phyloP scores from a whole-genome alignment of 2,329 filamentous ascomycete genomes.

The Aspergillus pseudonomiae region DNA sequence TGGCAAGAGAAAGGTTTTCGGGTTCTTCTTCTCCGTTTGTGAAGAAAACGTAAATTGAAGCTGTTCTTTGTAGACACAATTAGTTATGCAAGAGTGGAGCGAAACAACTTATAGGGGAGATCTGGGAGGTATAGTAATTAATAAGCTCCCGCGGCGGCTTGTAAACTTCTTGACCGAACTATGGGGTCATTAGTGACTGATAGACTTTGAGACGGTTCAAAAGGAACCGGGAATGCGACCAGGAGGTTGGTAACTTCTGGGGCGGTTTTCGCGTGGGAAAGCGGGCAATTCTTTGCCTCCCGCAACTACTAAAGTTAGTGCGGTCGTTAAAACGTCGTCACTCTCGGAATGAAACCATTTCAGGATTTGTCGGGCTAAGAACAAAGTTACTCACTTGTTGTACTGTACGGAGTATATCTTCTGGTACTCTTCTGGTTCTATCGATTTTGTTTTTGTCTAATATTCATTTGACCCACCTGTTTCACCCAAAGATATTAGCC shows the following conservation, averaged over 20 bases:
- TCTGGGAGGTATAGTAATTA: constrained; percentile 12
- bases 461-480: background rate
- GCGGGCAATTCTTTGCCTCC: constrained; percentile 23
- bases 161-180: constrained; percentile 13
- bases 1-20: constrained; percentile 17
- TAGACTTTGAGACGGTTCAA: constrained; percentile 23
- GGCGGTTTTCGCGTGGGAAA: constrained; percentile 28
- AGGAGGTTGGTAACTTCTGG: constrained; percentile 33
- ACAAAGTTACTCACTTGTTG: constrained; percentile 8
- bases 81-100: constrained; percentile 12
- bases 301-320: constrained; percentile 25
- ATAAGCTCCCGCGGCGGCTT: constrained; percentile 9
- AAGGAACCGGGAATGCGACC: constrained; percentile 23
- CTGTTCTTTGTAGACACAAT: constrained; percentile 6
- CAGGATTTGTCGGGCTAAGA: constrained; percentile 16
- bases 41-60: background rate
- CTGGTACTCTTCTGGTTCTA: background rate
- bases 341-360: constrained; percentile 12
- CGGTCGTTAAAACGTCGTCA: constrained; percentile 10
- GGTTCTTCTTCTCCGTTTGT: background rate
- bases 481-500: background rate
- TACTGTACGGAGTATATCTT: background rate
- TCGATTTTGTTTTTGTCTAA: background rate
- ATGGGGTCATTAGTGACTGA: constrained; percentile 21
- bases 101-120: background rate